Evolutionary conservation across 2,329 filamentous ascomycete species (phyloP), one percentile per base, ranked within the genome.

Genomic region (Sclerotinia nivalis): DNA sequence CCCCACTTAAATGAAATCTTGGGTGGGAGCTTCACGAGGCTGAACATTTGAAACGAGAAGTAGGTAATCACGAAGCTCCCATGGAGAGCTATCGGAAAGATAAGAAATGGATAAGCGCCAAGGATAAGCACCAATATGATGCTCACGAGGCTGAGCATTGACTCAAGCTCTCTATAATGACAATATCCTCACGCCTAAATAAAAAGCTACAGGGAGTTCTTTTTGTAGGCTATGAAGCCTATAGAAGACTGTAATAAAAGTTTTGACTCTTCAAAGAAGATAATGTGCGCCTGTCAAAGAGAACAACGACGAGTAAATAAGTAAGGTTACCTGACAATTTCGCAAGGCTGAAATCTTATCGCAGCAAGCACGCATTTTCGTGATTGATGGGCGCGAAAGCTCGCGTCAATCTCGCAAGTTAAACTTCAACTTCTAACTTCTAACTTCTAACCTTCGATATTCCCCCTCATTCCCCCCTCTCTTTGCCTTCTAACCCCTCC

Each of bases 281-380:
- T 43, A 43, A 43, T 18, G 40, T 43, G 40, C 18, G 40, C 40
- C 15, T 15, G 40, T 43, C 40, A 43, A 18, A 43, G 40, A 40
- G 37, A 40, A 37, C 37, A 1, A 34, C 34, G 13, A 13, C 37
- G 37, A 40, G 37, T 40, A 40, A 34, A 34, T 34, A 34, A 8
- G 4, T 31, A 31, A 2, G 2, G 4, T 2, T 18, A 18, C 13
- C 40, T 43, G 40, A 43, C 40, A 18, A 18, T 43, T 43, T 22
- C 47, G 22, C 34, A 52, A 65, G 61, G 61, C 61, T 52, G 47
- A n/a, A 4, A 31, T 15, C 25, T 55, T 22, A 40, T 34, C 28
- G 37, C 25, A 56, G 64, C 59, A 62, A n/a, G 59, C 62, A 56
- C 34, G 49, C 49, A 52, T 54, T 66, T 66, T 54, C 62, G 62